Conservation (phyloP, 106 monocot species). For the Platanthera guangdongensis region DNA sequence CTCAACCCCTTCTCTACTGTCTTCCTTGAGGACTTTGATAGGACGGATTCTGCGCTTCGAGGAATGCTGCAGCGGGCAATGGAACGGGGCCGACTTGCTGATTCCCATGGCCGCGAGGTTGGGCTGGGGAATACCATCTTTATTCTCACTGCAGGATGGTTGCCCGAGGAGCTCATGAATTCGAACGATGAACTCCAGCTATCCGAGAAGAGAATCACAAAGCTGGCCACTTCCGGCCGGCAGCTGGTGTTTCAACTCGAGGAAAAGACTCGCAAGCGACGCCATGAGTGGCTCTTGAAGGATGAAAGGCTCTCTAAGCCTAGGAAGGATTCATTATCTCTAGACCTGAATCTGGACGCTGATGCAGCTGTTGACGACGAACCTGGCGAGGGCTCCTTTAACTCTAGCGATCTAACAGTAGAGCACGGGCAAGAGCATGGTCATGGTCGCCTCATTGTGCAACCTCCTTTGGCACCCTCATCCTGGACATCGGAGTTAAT, state of each 20-base stretch:
- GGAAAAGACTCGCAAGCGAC: slow-evolving; percentile 36
- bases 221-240: slow-evolving; percentile 33
- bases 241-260: slow-evolving; percentile 46
- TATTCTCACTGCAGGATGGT: slow-evolving; percentile 44
- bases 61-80: slow-evolving; percentile 54
- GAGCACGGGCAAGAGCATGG: slow-evolving; percentile 59
- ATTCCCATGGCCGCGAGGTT: slow-evolving; percentile 77
- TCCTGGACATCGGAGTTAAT: slow-evolving; percentile 32
- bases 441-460: slow-evolving; percentile 16
- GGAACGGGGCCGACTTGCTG: slow-evolving; percentile 55
- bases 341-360: slow-evolving; percentile 67
- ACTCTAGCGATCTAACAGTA: slow-evolving; percentile 72
- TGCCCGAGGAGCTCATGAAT: slow-evolving; percentile 39
- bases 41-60: slow-evolving; percentile 30
- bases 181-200: slow-evolving; percentile 4
- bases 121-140: slow-evolving; percentile 56
- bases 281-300: slow-evolving; percentile 27
- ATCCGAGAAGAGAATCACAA: slow-evolving; percentile 43
- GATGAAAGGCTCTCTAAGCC: slow-evolving; percentile 19
- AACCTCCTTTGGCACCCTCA: neutral
- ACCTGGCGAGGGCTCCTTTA: slow-evolving; percentile 49
- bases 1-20: slow-evolving; percentile 63
- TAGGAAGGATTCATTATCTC: slow-evolving; percentile 45
- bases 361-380: slow-evolving; percentile 28
- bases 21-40: slow-evolving; percentile 58